Conservation (phyloP, 2,329 filamentous ascomycete species). For the Penicillium sp. region DNA sequence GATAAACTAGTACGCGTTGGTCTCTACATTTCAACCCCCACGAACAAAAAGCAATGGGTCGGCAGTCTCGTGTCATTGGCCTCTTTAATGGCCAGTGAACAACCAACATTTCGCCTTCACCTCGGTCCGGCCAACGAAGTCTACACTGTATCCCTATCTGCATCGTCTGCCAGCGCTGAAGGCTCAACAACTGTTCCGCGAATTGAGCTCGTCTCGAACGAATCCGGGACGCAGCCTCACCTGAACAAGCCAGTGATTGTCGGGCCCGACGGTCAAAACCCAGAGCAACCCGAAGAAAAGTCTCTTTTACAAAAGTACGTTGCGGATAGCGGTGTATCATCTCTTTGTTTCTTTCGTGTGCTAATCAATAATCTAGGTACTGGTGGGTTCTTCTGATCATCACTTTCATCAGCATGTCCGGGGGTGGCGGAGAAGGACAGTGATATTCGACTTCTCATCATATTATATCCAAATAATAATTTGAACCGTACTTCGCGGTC, state of each 20-base stretch:
- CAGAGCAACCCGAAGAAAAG: conserved; percentile 42
- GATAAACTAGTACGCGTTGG: conserved; percentile 54
- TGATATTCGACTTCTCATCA: conserved; percentile 3
- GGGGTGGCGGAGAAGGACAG: conserved; percentile 34
- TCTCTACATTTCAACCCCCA: conserved; percentile 41
- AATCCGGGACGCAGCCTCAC: conserved; percentile 35
- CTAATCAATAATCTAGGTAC: conserved; percentile 33
- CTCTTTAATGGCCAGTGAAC: conserved; percentile 25
- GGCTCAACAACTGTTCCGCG: conserved; percentile 18
- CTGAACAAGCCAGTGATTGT: conserved; percentile 41
- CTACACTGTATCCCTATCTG: conserved; percentile 39
- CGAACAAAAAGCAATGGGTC: conserved; percentile 37
- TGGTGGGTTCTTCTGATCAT: conserved; percentile 47
- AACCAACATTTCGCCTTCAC: conserved; percentile 39
- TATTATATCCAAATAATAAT: background rate
- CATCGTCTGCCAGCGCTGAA: conserved; percentile 16
- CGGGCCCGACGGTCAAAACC: conserved; percentile 36
- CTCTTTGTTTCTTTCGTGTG: background rate
- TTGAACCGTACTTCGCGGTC: background rate
- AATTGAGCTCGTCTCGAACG: conserved; percentile 34
- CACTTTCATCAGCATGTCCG: conserved; percentile 40
- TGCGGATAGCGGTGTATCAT: background rate
- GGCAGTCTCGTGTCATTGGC: conserved; percentile 39
- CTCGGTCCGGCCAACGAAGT: conserved; percentile 35
- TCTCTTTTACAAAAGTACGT: conserved; percentile 44